Percentiles rank a stretch among this genome's conserved stretches.
phyloP scores from a whole-genome alignment of 2,329 filamentous ascomycete species.

The Fusarium pseudonygamai region DNA sequence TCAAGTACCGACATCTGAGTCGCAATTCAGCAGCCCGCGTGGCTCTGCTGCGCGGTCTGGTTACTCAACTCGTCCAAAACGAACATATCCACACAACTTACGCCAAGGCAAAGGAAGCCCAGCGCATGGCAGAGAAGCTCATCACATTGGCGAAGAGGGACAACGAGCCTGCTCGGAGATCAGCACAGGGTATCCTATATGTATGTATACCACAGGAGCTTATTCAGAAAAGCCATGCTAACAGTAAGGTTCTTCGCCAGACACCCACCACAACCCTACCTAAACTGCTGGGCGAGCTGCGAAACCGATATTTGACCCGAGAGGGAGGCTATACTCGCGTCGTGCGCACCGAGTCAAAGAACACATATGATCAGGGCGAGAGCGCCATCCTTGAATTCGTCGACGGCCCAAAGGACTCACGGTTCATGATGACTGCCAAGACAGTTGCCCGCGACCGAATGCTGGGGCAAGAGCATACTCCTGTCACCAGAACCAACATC shows the following conservation, averaged over 20 bases:
- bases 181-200: conserved; percentile 84
- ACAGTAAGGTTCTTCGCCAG: conserved; percentile 51
- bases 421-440: conserved; percentile 92
- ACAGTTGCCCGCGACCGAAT: conserved; percentile 74
- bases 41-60: conserved; percentile 93
- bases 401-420: conserved; percentile 92
- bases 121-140: conserved; percentile 91
- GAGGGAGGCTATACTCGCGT: conserved; percentile 96
- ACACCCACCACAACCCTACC: conserved; percentile 75
- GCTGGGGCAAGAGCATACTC: conserved; percentile 67
- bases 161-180: conserved; percentile 79
- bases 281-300: conserved; percentile 87
- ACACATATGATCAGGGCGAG: conserved; percentile 83
- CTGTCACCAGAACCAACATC: conserved; percentile 81
- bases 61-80: conserved; percentile 92
- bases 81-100: conserved; percentile 96
- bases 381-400: conserved; percentile 95
- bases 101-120: conserved; percentile 96
- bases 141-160: conserved; percentile 95
- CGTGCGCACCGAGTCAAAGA: conserved; percentile 87
- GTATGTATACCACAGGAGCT: conserved; percentile 63
- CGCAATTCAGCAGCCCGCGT: conserved; percentile 88
- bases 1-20: conserved; percentile 89
- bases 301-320: conserved; percentile 78
- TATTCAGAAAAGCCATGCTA: conserved; percentile 1